These are phyloP conservation scores for Mallotus nudiflorus DNA, from an alignment of 345 rosid species.

Conservation along the genomic window DNA sequence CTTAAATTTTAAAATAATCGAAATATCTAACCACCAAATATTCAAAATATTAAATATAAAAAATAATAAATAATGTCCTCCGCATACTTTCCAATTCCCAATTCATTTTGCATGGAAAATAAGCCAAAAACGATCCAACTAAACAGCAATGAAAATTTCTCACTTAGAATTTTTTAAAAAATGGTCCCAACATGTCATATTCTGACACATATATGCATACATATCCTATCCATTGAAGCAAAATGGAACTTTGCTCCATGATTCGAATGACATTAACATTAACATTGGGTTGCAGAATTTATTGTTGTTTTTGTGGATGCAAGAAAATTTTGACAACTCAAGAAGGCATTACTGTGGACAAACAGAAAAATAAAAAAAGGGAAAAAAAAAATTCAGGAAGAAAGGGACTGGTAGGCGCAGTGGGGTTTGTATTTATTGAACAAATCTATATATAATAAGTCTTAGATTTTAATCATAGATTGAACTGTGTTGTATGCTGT, in stretches of 20 bases:
- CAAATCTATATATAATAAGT: too few relatives aligned
- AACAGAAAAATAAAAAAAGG: background rate
- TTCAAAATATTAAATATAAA: too few relatives aligned
- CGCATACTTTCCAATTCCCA: background rate
- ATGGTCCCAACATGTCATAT: too few relatives aligned
- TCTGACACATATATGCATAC: too few relatives aligned
- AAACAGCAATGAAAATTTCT: background rate
- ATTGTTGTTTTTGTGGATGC: background rate
- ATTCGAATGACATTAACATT: background rate
- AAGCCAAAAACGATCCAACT: background rate
- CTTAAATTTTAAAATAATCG: too few relatives aligned
- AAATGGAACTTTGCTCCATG: background rate
- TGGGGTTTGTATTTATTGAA: background rate
- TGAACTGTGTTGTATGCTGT: too few relatives aligned
- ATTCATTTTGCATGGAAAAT: background rate
- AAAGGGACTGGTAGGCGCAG: background rate
- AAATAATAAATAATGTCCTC: background rate
- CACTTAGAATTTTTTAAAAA: background rate
- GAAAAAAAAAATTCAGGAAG: background rate
- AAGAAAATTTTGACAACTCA: background rate
- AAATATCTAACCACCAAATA: too few relatives aligned
- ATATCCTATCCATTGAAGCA: constrained; percentile 1
- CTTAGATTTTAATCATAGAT: too few relatives aligned
- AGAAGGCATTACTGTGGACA: background rate
- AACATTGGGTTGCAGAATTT: too few relatives aligned